A percentile compares a stretch with the other conserved stretches of the same genome.
phyloP scores from a whole-genome alignment of 192 early-diverging fungal genomes.

The Chytriomyces sp. region DNA sequence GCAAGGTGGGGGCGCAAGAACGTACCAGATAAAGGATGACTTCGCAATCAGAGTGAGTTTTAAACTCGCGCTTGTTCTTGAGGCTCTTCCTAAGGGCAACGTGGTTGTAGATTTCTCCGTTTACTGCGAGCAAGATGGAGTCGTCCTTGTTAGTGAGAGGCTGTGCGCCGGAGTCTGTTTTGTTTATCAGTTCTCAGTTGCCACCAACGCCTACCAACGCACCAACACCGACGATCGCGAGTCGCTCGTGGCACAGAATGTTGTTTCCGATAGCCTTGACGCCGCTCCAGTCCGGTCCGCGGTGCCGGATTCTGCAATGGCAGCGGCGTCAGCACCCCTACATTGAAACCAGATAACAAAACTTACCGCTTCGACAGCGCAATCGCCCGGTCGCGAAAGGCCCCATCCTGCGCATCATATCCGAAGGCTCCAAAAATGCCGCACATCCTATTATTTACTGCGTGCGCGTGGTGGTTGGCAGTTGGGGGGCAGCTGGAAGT shows the following conservation, averaged over 20 bases:
- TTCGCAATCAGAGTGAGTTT: slow-evolving; percentile 98
- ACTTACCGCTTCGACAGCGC: slow-evolving; percentile 84
- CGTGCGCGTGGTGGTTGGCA: too few species aligned
- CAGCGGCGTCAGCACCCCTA: background rate
- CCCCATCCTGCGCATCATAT: slow-evolving; percentile 74
- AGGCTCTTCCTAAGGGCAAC: slow-evolving; percentile 75
- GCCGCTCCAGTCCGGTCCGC: slow-evolving; percentile 99
- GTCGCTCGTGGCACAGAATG: slow-evolving; percentile 95
- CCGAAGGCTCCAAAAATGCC: slow-evolving; percentile 96
- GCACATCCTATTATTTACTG: slow-evolving; percentile 77
- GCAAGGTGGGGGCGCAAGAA: background rate
- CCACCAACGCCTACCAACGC: slow-evolving; percentile 32
- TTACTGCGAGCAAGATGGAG: slow-evolving; percentile 84
- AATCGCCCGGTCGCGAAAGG: slow-evolving; percentile 81
- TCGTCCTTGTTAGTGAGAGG: slow-evolving; percentile 93
- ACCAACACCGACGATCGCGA: slow-evolving; percentile 98
- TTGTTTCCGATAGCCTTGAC: slow-evolving; percentile 78
- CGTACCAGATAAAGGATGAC: slow-evolving; percentile 87
- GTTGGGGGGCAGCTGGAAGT: too few species aligned
- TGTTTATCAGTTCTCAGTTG: background rate
- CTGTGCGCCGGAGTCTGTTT: slow-evolving; percentile 87
- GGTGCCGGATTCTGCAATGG: slow-evolving; percentile 80
- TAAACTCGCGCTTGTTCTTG: slow-evolving; percentile 74
- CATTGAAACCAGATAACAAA: background rate
- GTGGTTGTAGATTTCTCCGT: slow-evolving; percentile 99